Percentiles rank a stretch among this genome's conserved stretches.
Evolutionary conservation across 768 basidiomycete genomes (phyloP).

Genomic region (Russula dissimulans): DNA sequence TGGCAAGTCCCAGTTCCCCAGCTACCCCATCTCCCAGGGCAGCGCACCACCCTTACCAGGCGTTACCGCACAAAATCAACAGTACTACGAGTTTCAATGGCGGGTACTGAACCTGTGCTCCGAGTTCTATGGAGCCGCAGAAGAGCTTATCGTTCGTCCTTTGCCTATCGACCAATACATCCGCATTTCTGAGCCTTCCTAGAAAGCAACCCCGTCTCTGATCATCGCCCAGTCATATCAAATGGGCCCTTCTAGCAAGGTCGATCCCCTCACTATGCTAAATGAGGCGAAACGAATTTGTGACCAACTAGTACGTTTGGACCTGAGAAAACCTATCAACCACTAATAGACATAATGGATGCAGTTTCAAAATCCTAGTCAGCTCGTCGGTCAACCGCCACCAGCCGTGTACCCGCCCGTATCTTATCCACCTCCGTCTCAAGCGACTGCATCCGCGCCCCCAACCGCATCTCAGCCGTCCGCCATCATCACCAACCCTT

Average conservation of each 20-base stretch:
- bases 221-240: conserved; percentile 78
- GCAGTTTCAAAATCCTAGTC: conserved; percentile 67
- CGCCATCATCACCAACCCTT: conserved; percentile 57
- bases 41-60: conserved; percentile 29
- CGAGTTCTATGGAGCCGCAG: conserved; percentile 79
- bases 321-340: not conserved
- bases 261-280: conserved; percentile 68
- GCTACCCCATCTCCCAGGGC: conserved; percentile 15
- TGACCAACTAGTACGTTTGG: conserved; percentile 53
- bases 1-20: conserved; percentile 31
- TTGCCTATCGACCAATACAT: conserved; percentile 4
- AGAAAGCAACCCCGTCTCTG: conserved; percentile 52
- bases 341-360: conserved; percentile 14
- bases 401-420: conserved; percentile 44
- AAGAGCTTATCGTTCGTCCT: conserved; percentile 67
- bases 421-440: conserved; percentile 24
- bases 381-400: conserved; percentile 57
- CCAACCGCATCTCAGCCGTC: conserved; percentile 31
- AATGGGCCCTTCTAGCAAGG: conserved; percentile 55
- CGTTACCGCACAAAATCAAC: conserved; percentile 57
- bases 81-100: conserved; percentile 84
- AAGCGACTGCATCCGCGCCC: conserved; percentile 23
- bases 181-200: conserved; percentile 7
- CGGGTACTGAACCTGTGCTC: conserved; percentile 72
- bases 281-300: conserved; percentile 70